Percentiles rank a stretch among this genome's conserved stretches.
Evolutionary conservation across 495 filamentous ascomycete species (phyloP).

Genomic region (Podospora australis): DNA sequence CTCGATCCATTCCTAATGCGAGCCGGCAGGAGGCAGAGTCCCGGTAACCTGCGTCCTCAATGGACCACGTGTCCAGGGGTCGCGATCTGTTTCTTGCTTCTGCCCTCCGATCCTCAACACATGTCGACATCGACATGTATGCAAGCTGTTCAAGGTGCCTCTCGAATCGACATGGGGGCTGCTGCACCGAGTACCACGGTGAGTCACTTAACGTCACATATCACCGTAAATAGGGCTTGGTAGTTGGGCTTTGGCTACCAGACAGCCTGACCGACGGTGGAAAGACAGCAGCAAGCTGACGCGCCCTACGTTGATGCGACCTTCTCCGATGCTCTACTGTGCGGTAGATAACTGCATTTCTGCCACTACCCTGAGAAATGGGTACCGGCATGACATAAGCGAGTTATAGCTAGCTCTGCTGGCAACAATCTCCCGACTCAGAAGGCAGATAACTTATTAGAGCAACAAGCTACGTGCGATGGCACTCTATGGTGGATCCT

Average conservation of each 20-base stretch:
- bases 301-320: no score
- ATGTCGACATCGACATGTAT: neutral
- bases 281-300: no score
- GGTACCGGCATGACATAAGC: no score
- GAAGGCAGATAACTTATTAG: no score
- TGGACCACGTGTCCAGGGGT: conserved; percentile 12
- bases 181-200: neutral
- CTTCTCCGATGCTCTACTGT: no score
- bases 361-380: no score
- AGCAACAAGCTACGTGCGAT: no score
- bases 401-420: no score
- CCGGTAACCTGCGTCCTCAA: conserved; percentile 2
- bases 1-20: neutral
- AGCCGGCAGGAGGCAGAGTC: neutral
- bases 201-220: neutral
- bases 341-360: no score
- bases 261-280: no score
- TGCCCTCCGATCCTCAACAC: neutral
- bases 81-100: neutral
- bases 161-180: neutral
- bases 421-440: no score
- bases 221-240: neutral
- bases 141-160: neutral
- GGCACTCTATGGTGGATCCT: no score
- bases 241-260: neutral